These are phyloP conservation scores for Coemansia sp. DNA, from an alignment of 371 early-diverging fungal species.

Conservation along the genomic window DNA sequence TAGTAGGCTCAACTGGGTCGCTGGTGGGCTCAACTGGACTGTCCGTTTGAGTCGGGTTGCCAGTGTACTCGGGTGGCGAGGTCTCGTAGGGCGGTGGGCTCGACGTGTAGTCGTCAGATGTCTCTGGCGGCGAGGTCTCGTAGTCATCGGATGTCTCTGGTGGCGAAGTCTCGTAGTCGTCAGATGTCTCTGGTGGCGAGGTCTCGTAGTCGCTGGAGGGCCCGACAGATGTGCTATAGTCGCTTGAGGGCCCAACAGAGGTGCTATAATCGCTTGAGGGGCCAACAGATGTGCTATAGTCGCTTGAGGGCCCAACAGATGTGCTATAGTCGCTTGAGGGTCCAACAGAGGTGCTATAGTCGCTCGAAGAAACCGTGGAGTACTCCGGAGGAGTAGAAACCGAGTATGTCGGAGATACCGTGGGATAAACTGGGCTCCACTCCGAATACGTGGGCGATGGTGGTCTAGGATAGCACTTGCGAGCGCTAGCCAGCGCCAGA, in stretches of 20 bases:
- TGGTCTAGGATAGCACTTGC: constrained; percentile 40
- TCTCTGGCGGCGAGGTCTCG: not conserved
- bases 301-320: not conserved
- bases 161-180: not conserved
- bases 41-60: constrained; percentile 1
- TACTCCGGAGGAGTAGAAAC: not conserved
- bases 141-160: not conserved
- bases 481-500: constrained; percentile 23
- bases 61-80: not conserved
- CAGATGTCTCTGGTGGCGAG: not conserved
- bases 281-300: not conserved
- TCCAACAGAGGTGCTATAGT: not conserved
- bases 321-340: not conserved
- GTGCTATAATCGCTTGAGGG: not conserved
- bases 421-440: not conserved
- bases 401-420: not conserved
- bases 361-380: not conserved
- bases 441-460: constrained; percentile 2
- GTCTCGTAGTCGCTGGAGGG: not conserved
- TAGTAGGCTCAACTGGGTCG: not conserved
- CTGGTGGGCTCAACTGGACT: not conserved
- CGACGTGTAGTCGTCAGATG: constrained; percentile 9
- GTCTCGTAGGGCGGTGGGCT: constrained; percentile 20
- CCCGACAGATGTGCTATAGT: not conserved
- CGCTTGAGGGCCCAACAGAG: not conserved